phyloP scores from a whole-genome alignment of 208 protist genomes.

The Leishmania aethiopica region DNA sequence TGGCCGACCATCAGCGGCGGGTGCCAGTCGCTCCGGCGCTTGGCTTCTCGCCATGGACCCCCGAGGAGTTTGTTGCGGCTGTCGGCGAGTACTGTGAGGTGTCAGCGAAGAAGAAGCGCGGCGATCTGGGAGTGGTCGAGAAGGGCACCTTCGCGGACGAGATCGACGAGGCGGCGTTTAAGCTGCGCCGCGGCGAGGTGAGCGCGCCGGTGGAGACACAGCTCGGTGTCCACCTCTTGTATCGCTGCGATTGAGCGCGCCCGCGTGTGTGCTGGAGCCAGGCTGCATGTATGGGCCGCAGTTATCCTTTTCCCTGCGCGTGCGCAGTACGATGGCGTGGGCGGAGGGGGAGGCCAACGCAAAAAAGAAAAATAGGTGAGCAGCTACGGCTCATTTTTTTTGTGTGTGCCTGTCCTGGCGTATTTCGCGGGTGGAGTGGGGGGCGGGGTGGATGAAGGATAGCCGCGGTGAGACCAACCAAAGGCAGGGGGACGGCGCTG shows the following conservation, averaged over 20 bases:
- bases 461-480: neutral
- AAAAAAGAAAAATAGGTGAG: neutral
- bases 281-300: neutral
- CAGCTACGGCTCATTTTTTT: neutral
- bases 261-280: neutral
- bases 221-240: constrained; percentile 84
- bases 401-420: neutral
- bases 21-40: constrained; percentile 14
- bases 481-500: neutral
- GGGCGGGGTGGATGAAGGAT: neutral
- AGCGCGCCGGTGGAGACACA: constrained; percentile 77
- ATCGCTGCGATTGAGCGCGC: constrained; percentile 54
- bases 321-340: neutral
- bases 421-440: neutral
- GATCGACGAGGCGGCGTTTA: constrained; percentile 76
- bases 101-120: constrained; percentile 54
- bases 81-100: constrained; percentile 80
- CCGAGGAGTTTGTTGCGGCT: constrained; percentile 61
- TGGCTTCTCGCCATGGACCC: constrained; percentile 55
- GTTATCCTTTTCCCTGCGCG: neutral
- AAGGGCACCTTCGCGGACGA: constrained; percentile 68
- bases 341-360: neutral
- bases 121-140: constrained; percentile 79
- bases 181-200: constrained; percentile 57
- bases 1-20: constrained; percentile 25